Evolutionary conservation across 2,329 filamentous ascomycete species (phyloP).

Genomic region (Bimuria novae-zelandiae): DNA sequence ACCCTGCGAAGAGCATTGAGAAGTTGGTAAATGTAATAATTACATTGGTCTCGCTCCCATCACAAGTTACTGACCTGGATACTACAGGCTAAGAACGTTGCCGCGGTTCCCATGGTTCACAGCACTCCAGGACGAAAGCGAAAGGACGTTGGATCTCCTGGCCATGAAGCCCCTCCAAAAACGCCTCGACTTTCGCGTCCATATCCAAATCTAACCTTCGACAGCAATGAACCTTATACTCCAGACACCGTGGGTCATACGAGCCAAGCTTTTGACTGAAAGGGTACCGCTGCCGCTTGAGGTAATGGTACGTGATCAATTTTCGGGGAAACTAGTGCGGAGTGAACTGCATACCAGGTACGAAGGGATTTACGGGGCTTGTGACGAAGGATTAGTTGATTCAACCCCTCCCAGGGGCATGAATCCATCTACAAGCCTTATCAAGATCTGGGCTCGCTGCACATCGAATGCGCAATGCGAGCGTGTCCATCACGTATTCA

Average conservation of each 20-base stretch:
- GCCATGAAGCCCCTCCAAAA: not conserved
- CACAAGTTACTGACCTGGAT: not conserved
- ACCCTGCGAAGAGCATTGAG: not conserved
- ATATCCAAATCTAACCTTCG: not conserved
- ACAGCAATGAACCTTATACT: conserved; percentile 4
- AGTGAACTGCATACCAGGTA: too few relatives aligned
- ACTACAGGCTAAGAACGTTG: not conserved
- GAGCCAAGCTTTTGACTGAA: not conserved
- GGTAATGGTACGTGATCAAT: not conserved
- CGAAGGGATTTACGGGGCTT: too few relatives aligned
- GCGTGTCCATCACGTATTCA: not conserved
- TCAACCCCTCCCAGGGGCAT: too few relatives aligned
- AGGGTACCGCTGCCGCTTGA: not conserved
- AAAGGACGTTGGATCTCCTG: not conserved
- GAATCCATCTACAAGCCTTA: too few relatives aligned
- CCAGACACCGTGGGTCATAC: not conserved
- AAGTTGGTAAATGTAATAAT: not conserved
- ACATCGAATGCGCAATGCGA: not conserved
- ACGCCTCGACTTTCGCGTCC: conserved; percentile 7
- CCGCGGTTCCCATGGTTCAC: not conserved
- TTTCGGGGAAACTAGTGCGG: not conserved
- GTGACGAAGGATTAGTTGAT: too few relatives aligned
- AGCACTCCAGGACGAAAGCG: not conserved
- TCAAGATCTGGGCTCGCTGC: not conserved
- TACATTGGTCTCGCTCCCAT: too few relatives aligned